Percentiles rank a stretch among this genome's conserved stretches.
Evolutionary conservation across 2,329 filamentous ascomycete genomes (phyloP).

Genomic region (Paraphaeosphaeria sporulosa): DNA sequence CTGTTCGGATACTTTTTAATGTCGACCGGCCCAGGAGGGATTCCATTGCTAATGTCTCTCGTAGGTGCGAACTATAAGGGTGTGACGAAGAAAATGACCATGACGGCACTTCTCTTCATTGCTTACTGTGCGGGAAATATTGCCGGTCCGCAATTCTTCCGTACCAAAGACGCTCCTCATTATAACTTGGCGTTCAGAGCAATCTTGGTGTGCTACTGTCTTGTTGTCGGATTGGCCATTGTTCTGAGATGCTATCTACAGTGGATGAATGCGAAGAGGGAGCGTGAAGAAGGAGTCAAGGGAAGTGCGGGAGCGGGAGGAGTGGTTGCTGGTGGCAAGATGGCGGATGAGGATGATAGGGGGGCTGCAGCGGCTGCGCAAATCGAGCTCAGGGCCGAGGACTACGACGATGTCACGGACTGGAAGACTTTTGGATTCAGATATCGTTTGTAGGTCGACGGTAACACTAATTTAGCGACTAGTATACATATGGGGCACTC

Average conservation of each 20-base stretch:
- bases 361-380: conserved; percentile 5
- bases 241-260: conserved; percentile 28
- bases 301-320: conserved; percentile 30
- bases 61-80: conserved; percentile 35
- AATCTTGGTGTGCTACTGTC: conserved; percentile 44
- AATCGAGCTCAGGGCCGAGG: conserved; percentile 25
- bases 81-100: conserved; percentile 50
- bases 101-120: conserved; percentile 45
- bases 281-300: conserved; percentile 27
- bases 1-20: conserved; percentile 34
- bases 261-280: conserved; percentile 30
- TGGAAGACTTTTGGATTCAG: conserved; percentile 36
- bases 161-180: conserved; percentile 25
- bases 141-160: conserved; percentile 40
- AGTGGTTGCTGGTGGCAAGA: conserved; percentile 26
- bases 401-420: conserved; percentile 36
- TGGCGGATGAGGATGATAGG: conserved; percentile 16
- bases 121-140: conserved; percentile 45
- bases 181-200: conserved; percentile 28
- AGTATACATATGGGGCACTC: too few relatives aligned
- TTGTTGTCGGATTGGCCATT: conserved; percentile 40
- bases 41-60: conserved; percentile 31
- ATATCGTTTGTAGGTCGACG: conserved; percentile 25
- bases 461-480: too few relatives aligned
- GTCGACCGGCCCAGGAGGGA: conserved; percentile 27